These are phyloP conservation scores for Sordaria brevicollis DNA, from an alignment of 495 filamentous ascomycete species.

Conservation along the genomic window DNA sequence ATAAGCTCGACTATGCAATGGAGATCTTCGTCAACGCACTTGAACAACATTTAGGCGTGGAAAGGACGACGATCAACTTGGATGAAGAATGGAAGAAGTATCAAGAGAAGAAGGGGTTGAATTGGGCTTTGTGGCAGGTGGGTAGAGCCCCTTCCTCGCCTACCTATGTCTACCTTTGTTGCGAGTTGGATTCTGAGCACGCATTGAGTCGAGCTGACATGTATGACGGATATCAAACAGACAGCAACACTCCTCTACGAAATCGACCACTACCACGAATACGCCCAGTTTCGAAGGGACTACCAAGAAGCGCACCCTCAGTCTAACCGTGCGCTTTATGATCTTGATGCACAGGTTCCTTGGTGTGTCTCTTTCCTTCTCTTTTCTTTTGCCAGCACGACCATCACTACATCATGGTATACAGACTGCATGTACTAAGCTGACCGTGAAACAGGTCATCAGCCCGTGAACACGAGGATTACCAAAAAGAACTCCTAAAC, in stretches of 20 bases:
- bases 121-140: too few relatives aligned
- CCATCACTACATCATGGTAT: too few relatives aligned
- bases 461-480: not conserved
- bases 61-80: not conserved
- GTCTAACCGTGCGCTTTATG: not conserved
- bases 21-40: not conserved
- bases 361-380: not conserved
- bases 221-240: too few relatives aligned
- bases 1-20: not conserved
- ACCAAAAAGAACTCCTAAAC: not conserved
- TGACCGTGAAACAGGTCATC: constrained; percentile 6
- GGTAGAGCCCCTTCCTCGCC: too few relatives aligned
- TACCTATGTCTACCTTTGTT: not conserved
- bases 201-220: not conserved
- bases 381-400: too few relatives aligned
- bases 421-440: constrained; percentile 8
- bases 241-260: not conserved
- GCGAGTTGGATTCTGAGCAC: not conserved
- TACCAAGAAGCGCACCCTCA: not conserved
- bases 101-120: not conserved
- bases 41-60: not conserved
- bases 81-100: not conserved
- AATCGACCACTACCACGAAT: not conserved
- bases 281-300: not conserved
- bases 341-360: not conserved